A percentile compares a stretch with the other conserved stretches of the same genome.
phyloP scores from a whole-genome alignment of 2,329 filamentous ascomycete genomes.

The Plectosphaerella cucumerina region DNA sequence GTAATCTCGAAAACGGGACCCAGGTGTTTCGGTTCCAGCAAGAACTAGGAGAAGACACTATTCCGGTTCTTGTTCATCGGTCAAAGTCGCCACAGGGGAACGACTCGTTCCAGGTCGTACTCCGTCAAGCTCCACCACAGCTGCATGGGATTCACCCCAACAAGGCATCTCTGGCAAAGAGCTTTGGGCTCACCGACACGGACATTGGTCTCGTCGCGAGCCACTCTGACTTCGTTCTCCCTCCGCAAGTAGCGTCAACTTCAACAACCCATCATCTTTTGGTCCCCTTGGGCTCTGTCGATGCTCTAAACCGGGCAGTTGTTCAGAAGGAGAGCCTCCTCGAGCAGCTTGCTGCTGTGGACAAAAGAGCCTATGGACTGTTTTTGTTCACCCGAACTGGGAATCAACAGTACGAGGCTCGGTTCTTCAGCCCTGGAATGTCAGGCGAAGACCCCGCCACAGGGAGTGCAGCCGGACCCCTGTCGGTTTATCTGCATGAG shows the following conservation, averaged over 20 bases:
- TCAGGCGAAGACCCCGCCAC: conserved; percentile 16
- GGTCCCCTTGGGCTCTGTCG: conserved; percentile 9
- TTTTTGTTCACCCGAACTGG: conserved; percentile 9
- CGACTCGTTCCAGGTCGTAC: conserved; percentile 3
- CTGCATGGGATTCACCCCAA: conserved; percentile 9
- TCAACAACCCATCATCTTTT: conserved; percentile 13
- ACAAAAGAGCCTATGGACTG: conserved; percentile 11
- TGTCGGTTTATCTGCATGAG: conserved; percentile 11
- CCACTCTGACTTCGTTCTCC: background rate
- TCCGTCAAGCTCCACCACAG: conserved; percentile 11
- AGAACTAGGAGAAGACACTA: conserved; percentile 8
- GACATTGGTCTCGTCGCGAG: conserved; percentile 6
- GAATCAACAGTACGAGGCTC: conserved; percentile 7
- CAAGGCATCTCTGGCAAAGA: conserved; percentile 2
- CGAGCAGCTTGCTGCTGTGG: conserved; percentile 8
- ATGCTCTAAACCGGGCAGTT: conserved; percentile 5
- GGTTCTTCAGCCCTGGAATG: conserved; percentile 18
- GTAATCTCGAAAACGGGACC: background rate
- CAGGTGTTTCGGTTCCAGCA: conserved; percentile 9
- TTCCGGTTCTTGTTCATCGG: conserved; percentile 5
- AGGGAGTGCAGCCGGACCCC: conserved; percentile 15
- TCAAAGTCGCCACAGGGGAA: background rate
- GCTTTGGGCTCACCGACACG: conserved; percentile 3
- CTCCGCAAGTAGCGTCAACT: conserved; percentile 13
- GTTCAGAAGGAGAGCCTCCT: conserved; percentile 11